phyloP scores from a whole-genome alignment of 2,329 filamentous ascomycete genomes.

The Teratosphaeria destructans region DNA sequence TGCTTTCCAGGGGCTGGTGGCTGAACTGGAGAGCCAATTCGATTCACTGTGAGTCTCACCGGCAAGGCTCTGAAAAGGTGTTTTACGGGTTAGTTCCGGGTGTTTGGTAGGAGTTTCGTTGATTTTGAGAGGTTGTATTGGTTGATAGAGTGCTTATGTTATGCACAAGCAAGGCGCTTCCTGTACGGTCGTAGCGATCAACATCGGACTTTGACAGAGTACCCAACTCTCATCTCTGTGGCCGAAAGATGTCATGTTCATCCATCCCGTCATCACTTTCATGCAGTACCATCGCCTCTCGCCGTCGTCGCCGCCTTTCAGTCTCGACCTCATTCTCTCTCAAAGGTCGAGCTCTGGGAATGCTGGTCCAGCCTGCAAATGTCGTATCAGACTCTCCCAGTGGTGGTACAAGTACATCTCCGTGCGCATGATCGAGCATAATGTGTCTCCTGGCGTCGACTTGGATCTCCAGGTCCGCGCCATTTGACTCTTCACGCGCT shows the following conservation, averaged over 20 bases:
- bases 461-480: not conserved
- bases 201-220: not conserved
- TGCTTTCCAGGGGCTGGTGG: no score
- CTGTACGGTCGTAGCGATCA: not conserved
- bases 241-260: conserved; percentile 54
- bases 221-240: not conserved
- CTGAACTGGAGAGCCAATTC: no score
- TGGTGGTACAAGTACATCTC: not conserved
- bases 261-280: conserved; percentile 69
- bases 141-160: no score
- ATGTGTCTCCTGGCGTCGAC: not conserved
- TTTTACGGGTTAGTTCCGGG: no score
- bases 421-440: not conserved
- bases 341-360: not conserved
- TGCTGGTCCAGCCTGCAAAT: not conserved
- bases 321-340: conserved; percentile 46
- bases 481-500: not conserved
- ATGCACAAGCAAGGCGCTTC: not conserved
- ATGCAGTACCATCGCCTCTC: conserved; percentile 85
- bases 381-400: not conserved
- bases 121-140: no score
- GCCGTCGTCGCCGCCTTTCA: conserved; percentile 56
- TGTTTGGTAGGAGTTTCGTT: no score
- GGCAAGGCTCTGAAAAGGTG: no score
- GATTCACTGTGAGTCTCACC: no score